Evolutionary conservation across 2,329 filamentous ascomycete genomes (phyloP).

Genomic region (Zymoseptoria crescenta): DNA sequence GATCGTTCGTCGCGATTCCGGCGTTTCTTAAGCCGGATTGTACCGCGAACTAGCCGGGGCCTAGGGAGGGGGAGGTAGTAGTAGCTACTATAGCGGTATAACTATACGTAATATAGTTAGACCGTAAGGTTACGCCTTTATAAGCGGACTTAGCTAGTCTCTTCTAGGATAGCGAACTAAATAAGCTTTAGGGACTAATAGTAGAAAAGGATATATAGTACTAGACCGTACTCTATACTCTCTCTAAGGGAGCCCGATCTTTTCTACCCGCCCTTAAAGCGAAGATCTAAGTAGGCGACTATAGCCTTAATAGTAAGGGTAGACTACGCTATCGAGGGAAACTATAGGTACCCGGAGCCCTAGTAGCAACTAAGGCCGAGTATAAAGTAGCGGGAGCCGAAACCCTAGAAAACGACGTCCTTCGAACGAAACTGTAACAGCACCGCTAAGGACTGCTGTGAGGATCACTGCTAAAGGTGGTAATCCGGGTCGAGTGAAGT

Average conservation of each 20-base stretch:
- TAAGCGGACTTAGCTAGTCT: not conserved
- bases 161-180: not conserved
- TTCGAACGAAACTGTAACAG: too few species aligned
- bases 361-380: not conserved
- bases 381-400: too few species aligned
- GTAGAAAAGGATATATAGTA: not conserved
- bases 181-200: not conserved
- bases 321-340: not conserved
- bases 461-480: too few species aligned
- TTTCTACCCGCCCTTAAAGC: not conserved
- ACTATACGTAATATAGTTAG: not conserved
- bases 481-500: too few species aligned
- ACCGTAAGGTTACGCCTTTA: not conserved
- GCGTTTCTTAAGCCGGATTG: constrained; percentile 3
- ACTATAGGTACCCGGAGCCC: not conserved
- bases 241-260: not conserved
- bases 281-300: not conserved
- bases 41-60: not conserved
- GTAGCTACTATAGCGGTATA: not conserved
- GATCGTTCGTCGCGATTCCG: constrained; percentile 1
- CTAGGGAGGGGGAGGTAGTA: not conserved
- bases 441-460: too few species aligned
- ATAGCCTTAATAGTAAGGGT: not conserved
- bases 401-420: too few species aligned
- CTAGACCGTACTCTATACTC: not conserved